Evolutionary conservation across 805 yeast genomes (phyloP), one percentile per base, ranked within the genome.

Genomic region (Suhomyces faveliae): DNA sequence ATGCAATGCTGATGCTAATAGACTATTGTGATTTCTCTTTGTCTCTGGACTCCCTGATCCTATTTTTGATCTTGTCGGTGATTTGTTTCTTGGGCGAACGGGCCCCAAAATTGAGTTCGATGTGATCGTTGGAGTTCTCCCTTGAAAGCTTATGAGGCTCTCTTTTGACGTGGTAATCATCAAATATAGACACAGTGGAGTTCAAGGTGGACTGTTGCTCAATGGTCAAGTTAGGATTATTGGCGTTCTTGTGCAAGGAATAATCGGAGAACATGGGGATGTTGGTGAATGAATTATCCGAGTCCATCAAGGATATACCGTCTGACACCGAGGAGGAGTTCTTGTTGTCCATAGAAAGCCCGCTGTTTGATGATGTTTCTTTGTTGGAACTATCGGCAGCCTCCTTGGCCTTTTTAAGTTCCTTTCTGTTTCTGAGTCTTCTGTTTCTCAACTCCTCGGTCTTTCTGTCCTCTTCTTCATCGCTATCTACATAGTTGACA

Each of bases 231-330:
- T 53, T 44, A 11, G 61, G 54, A 42, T 62, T 59, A 42, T 56
- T 58, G 20, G 61, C 64, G 50, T 63, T 62, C 53, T 51, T 57
- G 52, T 71, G 75, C 50, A 73, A 61, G 17, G 58, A 64, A 47
- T 78, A 80, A 51, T 79, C 81, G 15, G 79, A 73, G 48, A 84
- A 77, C 63, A 84, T 74, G 2, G 90, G 89, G 37, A 84, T 76
- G 60, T 84, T 82, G 2, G 87, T 76, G 45, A 80, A 70, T 8
- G 85, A 81, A 41, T 78, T 80, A 52, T 76, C 80, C 3, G 87
- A 82, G 59, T 79, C 79, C 55, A 83, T 77, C 49, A 84, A 70
- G 7, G 89, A 82, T 43, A 83, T 65, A 13, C 84, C 85, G 60
- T 80, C 83, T 2, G 87, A 80, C 9, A 71, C 68, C 1, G 85